A percentile compares a stretch with the other conserved stretches of the same genome.
phyloP scores from a whole-genome alignment of 2,329 filamentous ascomycete species.

The Karstenula rhodostoma region DNA sequence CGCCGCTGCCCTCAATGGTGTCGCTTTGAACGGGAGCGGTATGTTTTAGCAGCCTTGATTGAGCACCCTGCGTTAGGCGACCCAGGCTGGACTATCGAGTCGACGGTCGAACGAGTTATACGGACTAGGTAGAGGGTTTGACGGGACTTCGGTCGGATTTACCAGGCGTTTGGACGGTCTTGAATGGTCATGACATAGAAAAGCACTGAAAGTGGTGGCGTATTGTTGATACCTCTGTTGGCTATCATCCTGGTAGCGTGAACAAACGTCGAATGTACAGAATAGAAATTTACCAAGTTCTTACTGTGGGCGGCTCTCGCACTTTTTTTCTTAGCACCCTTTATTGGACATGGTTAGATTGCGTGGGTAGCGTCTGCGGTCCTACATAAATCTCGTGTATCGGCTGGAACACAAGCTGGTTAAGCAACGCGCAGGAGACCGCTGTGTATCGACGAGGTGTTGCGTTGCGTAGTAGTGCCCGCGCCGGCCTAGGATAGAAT shows the following conservation, averaged over 20 bases:
- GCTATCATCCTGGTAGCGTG: neutral
- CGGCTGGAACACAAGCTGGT: too few relatives aligned
- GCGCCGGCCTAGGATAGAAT: too few relatives aligned
- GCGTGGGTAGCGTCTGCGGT: too few relatives aligned
- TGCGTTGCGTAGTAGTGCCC: too few relatives aligned
- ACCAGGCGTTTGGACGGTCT: neutral
- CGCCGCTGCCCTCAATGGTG: constrained; percentile 33
- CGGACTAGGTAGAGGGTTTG: neutral
- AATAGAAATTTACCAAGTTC: neutral
- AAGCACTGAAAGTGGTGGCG: neutral
- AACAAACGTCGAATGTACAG: neutral
- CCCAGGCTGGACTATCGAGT: too few relatives aligned
- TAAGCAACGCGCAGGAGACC: too few relatives aligned
- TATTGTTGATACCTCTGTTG: neutral
- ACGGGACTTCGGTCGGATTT: neutral
- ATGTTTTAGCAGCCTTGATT: constrained; percentile 16
- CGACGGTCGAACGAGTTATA: neutral
- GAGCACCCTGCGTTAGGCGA: neutral
- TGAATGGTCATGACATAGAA: neutral
- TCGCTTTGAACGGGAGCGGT: constrained; percentile 26
- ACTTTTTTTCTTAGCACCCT: neutral
- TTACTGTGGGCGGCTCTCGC: neutral
- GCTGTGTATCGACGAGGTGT: too few relatives aligned
- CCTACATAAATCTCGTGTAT: too few relatives aligned
- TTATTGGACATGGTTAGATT: too few relatives aligned